A percentile compares a stretch with the other conserved stretches of the same genome.
phyloP scores from a whole-genome alignment of 1,284 basidiomycete species.

The Cutaneotrichosporon cyanovorans region DNA sequence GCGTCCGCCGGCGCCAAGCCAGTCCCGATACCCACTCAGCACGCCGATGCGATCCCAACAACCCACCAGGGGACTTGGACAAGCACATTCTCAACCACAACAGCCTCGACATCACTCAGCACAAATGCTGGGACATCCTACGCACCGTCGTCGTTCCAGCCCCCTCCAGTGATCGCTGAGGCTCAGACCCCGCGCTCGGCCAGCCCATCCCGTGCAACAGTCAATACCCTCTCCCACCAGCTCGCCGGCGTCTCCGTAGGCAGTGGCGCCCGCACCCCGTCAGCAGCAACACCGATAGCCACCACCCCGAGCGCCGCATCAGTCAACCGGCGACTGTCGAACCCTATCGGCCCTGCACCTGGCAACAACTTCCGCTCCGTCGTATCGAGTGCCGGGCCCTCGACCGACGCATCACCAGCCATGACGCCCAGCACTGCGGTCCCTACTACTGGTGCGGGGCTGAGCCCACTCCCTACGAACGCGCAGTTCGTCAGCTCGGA shows the following conservation, averaged over 20 bases:
- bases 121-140: not conserved
- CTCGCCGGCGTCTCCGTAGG: constrained; percentile 2
- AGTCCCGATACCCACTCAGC: not conserved
- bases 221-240: not conserved
- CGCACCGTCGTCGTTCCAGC: not conserved
- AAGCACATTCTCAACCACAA: constrained; percentile 11
- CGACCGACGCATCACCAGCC: not conserved
- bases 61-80: constrained; percentile 26
- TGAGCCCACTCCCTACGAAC: constrained; percentile 6
- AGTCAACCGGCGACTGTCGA: constrained; percentile 9
- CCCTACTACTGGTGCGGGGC: not conserved
- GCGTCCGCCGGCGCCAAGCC: not conserved
- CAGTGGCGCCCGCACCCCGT: constrained; percentile 4
- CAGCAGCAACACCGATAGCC: not conserved
- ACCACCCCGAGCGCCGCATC: constrained; percentile 6
- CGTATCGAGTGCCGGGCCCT: not conserved
- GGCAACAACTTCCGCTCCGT: too few species aligned
- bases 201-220: not conserved
- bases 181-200: not conserved
- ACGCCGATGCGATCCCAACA: constrained; percentile 10
- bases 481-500: constrained; percentile 21
- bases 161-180: not conserved
- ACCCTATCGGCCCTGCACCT: not conserved
- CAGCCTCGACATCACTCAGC: not conserved
- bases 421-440: not conserved